Evolutionary conservation across 2,329 filamentous ascomycete genomes (phyloP), one percentile per base, ranked within the genome.

Genomic region (Cordyceps cateniannulata): DNA sequence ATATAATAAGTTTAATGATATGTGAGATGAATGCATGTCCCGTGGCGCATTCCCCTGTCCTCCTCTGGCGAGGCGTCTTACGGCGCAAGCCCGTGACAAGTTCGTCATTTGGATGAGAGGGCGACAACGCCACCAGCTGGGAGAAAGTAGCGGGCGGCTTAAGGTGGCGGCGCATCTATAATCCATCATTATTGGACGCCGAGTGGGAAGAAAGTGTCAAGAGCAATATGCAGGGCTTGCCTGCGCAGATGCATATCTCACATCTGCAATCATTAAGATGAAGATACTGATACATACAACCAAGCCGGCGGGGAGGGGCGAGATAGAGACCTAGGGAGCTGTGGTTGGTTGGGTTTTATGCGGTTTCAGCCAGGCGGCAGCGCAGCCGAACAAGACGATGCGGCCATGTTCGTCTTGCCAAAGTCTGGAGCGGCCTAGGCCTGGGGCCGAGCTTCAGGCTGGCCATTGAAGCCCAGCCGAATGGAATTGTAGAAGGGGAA

Each of bases 351-450:
- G 12, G 32, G 32, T 10, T 12, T 22, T 22, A 6, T 18, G 27
- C 38, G 55, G 49, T 42, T 54, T 42, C 58, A 60, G 18, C 48
- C 38, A 25, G 27, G 48, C 50, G 49, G 57, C 57, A 48, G 48
- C 24, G 27, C 35, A 44, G 49, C 58, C 58, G 58, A 54, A 35
- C 32, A 35, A n/a, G 18, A 40, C 14, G 38, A 44, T 42, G 44
- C 22, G 51, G 45, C 29, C 55, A 42, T 42, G 32, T 35, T 35
- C 12, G 32, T 35, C 32, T 35, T 12, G 32, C 32, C 25, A 40
- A 45, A 20, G 22, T 60, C 40, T 54, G 25, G 58, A 60, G 58
- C 58, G 50, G 58, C 58, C 58, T 48, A 22, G 58, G 50, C 58
- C 57, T 27, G 14, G 38, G 48, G 25, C 27, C 2, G 12, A 10